Evolutionary conservation across 2,329 filamentous ascomycete species (phyloP), one percentile per base, ranked within the genome.

Genomic region (Aureobasidium sp.): DNA sequence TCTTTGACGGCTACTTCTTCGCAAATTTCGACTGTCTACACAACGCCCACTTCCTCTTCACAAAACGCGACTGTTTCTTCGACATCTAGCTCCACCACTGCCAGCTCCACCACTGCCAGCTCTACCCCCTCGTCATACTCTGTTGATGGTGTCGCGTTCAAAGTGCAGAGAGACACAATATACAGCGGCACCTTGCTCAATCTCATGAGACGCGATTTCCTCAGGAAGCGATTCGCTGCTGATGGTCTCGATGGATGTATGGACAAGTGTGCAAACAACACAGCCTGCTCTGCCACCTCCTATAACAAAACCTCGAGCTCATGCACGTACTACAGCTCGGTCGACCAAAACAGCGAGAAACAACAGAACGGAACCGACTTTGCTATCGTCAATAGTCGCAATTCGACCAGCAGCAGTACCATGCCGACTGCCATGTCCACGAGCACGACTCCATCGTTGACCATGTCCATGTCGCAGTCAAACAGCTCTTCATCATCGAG

Each of bases 191-290:
- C 29, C 15, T 11, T 48, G 19, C 17, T 59, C 14, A 47, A 59
- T 1, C n/a, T 44, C 19, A 39, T 27, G 54, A 48, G 29, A 12
- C 31, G 31, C 31, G 31, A 33, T 12, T 33, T 33, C 31, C n/a
- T 33, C 14, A 47, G 11, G 42, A 48, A 59, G 22, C 17, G 54
- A 27, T 31, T 44, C 5, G 27, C 40, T 4, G 17, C n/a, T 9
- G 2, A 6, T 29, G 31, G 42, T 15, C 37, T 59, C 31, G 6
- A 59, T 5, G 22, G 17, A n/a, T 59, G 54, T 31, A 12, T 59
- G 42, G 19, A 48, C 54, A 59, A 59, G 9, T 59, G 54, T 48
- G 54, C 54, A n/a, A 48, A 22, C 17, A 59, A 31, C 15, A 27
- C 54, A 2, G n/a, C 14, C 14, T 59, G 54, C 8, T 14, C 22